Percentiles rank a stretch among this genome's conserved stretches.
Evolutionary conservation across 2,329 filamentous ascomycete species (phyloP).

Genomic region (Fusarium sp.): DNA sequence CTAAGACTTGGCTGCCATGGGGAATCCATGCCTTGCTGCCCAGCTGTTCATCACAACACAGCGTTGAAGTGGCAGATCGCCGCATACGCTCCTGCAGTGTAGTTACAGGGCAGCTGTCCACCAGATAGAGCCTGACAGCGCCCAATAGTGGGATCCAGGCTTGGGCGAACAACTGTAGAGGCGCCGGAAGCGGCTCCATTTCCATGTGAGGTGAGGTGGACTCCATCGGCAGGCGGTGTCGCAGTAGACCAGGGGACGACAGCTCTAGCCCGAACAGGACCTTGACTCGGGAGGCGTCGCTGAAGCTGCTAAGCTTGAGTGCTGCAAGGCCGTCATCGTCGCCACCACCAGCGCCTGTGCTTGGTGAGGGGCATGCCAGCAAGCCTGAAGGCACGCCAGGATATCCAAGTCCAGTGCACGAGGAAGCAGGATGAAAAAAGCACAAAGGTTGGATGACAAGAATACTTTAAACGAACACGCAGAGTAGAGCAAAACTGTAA

Average conservation of each 20-base stretch:
- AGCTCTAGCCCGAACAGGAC: slow-evolving; percentile 47
- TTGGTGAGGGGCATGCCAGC: slow-evolving; percentile 34
- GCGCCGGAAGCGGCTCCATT: slow-evolving; percentile 37
- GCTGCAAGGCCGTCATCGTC: slow-evolving; percentile 41
- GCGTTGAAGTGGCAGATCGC: slow-evolving; percentile 9
- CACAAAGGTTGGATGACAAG: slow-evolving; percentile 37
- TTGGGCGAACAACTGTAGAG: slow-evolving; percentile 30
- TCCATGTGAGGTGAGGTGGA: slow-evolving; percentile 40
- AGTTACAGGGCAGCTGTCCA: slow-evolving; percentile 33
- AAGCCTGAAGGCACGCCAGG: slow-evolving; percentile 26
- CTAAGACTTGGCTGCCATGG: slow-evolving; percentile 22
- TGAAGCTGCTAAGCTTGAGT: slow-evolving; percentile 38
- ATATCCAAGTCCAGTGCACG: slow-evolving; percentile 14
- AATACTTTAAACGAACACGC: slow-evolving; percentile 8
- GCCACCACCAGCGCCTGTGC: slow-evolving; percentile 36
- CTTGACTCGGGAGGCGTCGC: slow-evolving; percentile 39
- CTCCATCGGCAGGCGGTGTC: slow-evolving; percentile 45
- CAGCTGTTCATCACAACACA: slow-evolving; percentile 20
- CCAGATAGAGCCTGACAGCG: slow-evolving; percentile 38
- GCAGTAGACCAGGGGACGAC: slow-evolving; percentile 31
- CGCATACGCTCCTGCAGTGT: slow-evolving; percentile 20
- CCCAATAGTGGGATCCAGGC: slow-evolving; percentile 32
- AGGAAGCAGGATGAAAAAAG: slow-evolving; percentile 5
- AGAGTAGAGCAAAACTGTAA: slow-evolving; percentile 16
- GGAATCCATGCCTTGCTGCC: slow-evolving; percentile 29